Conservation (phyloP, 495 filamentous ascomycete species). For the Halenospora varia region DNA sequence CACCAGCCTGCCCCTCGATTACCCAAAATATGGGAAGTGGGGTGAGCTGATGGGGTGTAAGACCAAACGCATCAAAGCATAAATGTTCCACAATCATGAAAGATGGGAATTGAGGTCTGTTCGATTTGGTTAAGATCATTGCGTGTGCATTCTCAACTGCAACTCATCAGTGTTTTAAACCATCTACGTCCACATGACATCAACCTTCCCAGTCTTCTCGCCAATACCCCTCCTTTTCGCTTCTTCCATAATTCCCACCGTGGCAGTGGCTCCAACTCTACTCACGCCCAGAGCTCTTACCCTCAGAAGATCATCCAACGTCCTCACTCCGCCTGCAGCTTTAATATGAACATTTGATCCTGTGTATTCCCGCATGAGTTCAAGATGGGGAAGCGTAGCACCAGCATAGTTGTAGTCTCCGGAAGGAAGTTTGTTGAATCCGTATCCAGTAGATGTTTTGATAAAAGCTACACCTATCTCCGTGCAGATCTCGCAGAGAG, state of each 20-base stretch:
- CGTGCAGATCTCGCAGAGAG: constrained; percentile 48
- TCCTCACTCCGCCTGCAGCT: constrained; percentile 50
- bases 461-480: constrained; percentile 46
- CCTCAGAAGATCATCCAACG: constrained; percentile 39
- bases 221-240: constrained; percentile 46
- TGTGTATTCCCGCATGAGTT: constrained; percentile 48
- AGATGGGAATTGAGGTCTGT: too few species aligned
- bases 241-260: constrained; percentile 49
- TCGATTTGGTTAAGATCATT: too few species aligned
- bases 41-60: too few species aligned
- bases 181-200: constrained; percentile 23
- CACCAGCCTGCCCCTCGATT: too few species aligned
- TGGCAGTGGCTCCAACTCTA: constrained; percentile 51
- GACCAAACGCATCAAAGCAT: too few species aligned
- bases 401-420: constrained; percentile 48
- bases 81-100: too few species aligned
- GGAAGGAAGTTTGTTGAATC: constrained; percentile 49
- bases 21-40: too few species aligned
- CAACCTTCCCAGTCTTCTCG: constrained; percentile 27
- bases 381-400: constrained; percentile 45
- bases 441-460: constrained; percentile 56
- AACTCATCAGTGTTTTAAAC: too few species aligned
- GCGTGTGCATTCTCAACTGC: too few species aligned
- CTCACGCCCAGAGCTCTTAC: constrained; percentile 36
- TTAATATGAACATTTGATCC: constrained; percentile 34